Evolutionary conservation across 2,329 filamentous ascomycete genomes (phyloP).

Genomic region (Aspergillus fischeri): DNA sequence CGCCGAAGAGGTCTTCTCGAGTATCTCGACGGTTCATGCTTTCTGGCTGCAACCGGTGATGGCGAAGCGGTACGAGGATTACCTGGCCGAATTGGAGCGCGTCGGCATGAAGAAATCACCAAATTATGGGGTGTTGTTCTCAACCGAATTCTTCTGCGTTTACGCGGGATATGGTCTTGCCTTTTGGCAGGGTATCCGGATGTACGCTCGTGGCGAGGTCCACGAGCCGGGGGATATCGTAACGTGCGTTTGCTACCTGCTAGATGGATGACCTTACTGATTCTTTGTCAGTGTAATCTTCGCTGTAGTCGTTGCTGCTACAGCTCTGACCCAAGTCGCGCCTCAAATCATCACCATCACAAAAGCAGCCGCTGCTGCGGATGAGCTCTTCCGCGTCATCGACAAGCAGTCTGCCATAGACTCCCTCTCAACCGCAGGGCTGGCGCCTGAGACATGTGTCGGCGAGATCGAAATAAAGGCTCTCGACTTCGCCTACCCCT

Average conservation of each 20-base stretch:
- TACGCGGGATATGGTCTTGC: slow-evolving; percentile 46
- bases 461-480: slow-evolving; percentile 37
- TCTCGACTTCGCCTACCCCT: slow-evolving; percentile 30
- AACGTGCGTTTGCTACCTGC: slow-evolving; percentile 11
- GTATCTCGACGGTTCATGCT: slow-evolving; percentile 46
- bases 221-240: slow-evolving; percentile 24
- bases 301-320: slow-evolving; percentile 31
- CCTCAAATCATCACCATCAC: slow-evolving; percentile 38
- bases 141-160: too few species aligned
- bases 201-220: slow-evolving; percentile 28
- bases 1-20: slow-evolving; percentile 47
- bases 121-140: too few species aligned
- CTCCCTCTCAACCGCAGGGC: slow-evolving; percentile 22
- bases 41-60: slow-evolving; percentile 36
- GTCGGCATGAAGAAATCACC: too few species aligned
- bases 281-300: slow-evolving; percentile 19
- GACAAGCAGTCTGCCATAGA: slow-evolving; percentile 35
- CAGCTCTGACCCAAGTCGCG: slow-evolving; percentile 28
- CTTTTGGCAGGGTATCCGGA: slow-evolving; percentile 38
- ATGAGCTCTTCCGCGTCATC: slow-evolving; percentile 38
- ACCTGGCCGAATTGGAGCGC: too few species aligned
- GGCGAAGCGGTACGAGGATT: slow-evolving; percentile 35
- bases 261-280: not conserved
- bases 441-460: slow-evolving; percentile 7
- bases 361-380: slow-evolving; percentile 38